phyloP scores from a whole-genome alignment of 257 asterid genomes.

The Solanum paucissectum region DNA sequence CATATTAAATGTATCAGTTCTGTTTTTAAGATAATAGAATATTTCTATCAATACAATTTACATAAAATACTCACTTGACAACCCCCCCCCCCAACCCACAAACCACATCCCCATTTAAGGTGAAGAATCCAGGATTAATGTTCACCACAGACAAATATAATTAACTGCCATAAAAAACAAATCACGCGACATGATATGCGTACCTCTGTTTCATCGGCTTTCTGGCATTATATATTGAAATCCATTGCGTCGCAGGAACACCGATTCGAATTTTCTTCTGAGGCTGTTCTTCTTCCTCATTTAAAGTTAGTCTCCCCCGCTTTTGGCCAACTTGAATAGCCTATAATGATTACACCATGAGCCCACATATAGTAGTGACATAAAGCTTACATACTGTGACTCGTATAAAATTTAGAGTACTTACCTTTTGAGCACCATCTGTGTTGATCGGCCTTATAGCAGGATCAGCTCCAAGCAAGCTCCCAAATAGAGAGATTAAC shows the following conservation, averaged over 20 bases:
- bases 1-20: not conserved
- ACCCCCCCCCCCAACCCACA: not conserved
- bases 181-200: not conserved
- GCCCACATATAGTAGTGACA: not conserved
- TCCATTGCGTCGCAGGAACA: slow-evolving; percentile 37
- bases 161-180: not conserved
- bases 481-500: slow-evolving; percentile 31
- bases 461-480: slow-evolving; percentile 36
- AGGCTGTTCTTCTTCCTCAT: slow-evolving; percentile 28
- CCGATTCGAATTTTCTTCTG: slow-evolving; percentile 37
- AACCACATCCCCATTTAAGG: not conserved
- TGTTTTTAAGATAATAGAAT: not conserved
- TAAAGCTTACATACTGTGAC: not conserved
- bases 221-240: slow-evolving; percentile 38
- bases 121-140: not conserved
- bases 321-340: slow-evolving; percentile 33
- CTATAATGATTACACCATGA: not conserved
- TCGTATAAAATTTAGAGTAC: not conserved
- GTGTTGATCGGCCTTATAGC: slow-evolving; percentile 31
- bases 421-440: slow-evolving; percentile 45
- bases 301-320: slow-evolving; percentile 22
- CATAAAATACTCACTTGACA: not conserved
- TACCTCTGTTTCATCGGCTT: slow-evolving; percentile 42
- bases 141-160: not conserved
- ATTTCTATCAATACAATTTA: not conserved